Percentiles rank a stretch among this genome's conserved stretches.
Evolutionary conservation across 1,284 basidiomycete genomes (phyloP).

Genomic region (Fomitopsis palustris): DNA sequence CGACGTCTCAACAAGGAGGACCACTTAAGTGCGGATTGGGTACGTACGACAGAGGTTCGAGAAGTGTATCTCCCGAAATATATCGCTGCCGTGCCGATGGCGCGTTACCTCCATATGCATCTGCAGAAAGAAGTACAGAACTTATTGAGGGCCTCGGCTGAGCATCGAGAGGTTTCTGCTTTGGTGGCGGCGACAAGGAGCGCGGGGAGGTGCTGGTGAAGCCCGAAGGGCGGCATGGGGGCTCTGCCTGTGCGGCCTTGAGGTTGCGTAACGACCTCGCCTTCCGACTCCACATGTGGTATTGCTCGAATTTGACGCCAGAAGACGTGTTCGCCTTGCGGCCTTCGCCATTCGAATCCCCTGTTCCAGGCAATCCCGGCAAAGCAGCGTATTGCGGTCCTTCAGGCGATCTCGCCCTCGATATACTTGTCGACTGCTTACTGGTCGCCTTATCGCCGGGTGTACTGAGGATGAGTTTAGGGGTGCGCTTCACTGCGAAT

Average conservation of each 20-base stretch:
- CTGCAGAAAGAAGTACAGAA: background rate
- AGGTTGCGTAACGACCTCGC: background rate
- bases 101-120: background rate
- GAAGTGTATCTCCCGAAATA: background rate
- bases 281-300: background rate
- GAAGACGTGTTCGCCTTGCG: background rate
- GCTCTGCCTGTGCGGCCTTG: background rate
- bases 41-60: background rate
- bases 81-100: background rate
- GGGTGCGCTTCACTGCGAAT: background rate
- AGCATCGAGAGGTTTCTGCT: background rate
- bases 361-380: slow-evolving; percentile 34
- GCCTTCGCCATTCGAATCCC: background rate
- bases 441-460: background rate
- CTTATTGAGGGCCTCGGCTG: background rate
- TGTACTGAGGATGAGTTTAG: background rate
- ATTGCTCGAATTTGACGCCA: background rate
- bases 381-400: slow-evolving; percentile 58
- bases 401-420: slow-evolving; percentile 56
- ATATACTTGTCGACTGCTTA: slow-evolving; percentile 13
- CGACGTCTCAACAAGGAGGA: background rate
- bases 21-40: background rate
- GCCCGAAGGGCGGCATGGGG: background rate
- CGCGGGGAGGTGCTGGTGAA: background rate
- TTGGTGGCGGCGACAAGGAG: background rate